phyloP scores from a whole-genome alignment of 495 filamentous ascomycete genomes.

The Hypoxylon trugodes region DNA sequence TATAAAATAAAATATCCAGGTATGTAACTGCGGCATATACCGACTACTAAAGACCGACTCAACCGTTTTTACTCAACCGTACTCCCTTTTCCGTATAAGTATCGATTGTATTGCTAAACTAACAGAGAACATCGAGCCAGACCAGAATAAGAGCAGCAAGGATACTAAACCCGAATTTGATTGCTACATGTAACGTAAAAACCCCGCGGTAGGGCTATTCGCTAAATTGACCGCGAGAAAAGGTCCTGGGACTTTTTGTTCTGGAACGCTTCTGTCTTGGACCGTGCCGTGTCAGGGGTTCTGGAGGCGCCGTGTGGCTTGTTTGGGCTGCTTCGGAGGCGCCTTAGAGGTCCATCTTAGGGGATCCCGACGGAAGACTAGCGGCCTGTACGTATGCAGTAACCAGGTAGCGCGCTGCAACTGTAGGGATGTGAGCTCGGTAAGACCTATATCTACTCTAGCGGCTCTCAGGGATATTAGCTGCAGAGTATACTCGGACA shows the following conservation, averaged over 20 bases:
- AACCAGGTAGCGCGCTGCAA: slow-evolving; percentile 23
- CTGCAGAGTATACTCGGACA: slow-evolving; percentile 14
- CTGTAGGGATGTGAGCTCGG: slow-evolving; percentile 32
- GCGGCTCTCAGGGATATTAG: slow-evolving; percentile 27
- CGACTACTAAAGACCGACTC: no score
- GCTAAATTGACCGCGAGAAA: slow-evolving; percentile 8
- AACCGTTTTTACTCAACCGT: slow-evolving; percentile 2
- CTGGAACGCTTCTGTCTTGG: slow-evolving; percentile 33
- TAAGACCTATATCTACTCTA: slow-evolving; percentile 24
- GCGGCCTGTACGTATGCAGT: slow-evolving; percentile 30
- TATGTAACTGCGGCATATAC: no score
- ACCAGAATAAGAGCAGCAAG: slow-evolving; percentile 6
- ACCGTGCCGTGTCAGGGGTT: slow-evolving; percentile 19
- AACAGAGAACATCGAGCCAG: no score
- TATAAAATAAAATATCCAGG: no score
- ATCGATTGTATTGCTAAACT: not conserved
- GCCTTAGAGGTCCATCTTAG: slow-evolving; percentile 8
- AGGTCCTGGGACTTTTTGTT: slow-evolving; percentile 17
- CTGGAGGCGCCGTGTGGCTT: slow-evolving; percentile 22
- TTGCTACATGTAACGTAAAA: no score
- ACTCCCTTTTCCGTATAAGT: not conserved
- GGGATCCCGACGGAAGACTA: slow-evolving; percentile 22
- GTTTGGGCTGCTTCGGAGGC: slow-evolving; percentile 4
- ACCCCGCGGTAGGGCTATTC: slow-evolving; percentile 32
- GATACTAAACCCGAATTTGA: slow-evolving; percentile 1